Percentiles rank a stretch among this genome's conserved stretches.
These are phyloP conservation scores for Bifiguratus adelaidae DNA, from an alignment of 192 early-diverging fungal species.

Conservation along the genomic window DNA sequence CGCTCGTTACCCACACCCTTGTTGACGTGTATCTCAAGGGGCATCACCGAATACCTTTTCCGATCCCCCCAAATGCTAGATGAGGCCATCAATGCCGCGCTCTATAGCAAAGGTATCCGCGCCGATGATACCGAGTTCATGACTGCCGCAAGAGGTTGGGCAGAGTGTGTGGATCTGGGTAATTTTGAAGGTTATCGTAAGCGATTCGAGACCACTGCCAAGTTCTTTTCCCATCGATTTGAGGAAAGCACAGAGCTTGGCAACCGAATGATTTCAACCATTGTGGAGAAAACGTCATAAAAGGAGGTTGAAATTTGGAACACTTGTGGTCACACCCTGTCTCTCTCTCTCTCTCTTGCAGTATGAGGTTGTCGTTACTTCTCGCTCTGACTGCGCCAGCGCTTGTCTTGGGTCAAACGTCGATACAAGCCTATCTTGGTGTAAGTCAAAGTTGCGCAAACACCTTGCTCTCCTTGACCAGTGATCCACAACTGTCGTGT, in stretches of 20 bases:
- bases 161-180: conserved; percentile 76
- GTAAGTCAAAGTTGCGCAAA: no score
- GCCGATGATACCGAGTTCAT: conserved; percentile 86
- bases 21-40: conserved; percentile 27
- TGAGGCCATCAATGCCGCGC: conserved; percentile 74
- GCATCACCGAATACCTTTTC: conserved; percentile 91
- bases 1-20: neutral
- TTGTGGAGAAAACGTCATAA: conserved; percentile 29
- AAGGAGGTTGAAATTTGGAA: no score
- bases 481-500: no score
- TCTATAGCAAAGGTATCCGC: conserved; percentile 62
- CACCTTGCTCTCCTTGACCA: no score
- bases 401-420: no score
- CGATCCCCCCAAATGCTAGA: conserved; percentile 72
- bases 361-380: no score
- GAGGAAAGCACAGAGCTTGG: conserved; percentile 39
- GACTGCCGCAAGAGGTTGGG: conserved; percentile 88
- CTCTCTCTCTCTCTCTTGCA: no score
- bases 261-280: conserved; percentile 45
- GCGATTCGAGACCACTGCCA: conserved; percentile 74
- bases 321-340: no score
- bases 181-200: conserved; percentile 73
- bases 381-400: no score
- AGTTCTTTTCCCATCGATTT: conserved; percentile 68
- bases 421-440: no score